Conservation (phyloP, 2,329 filamentous ascomycete genomes). For the Teratosphaeria pseudoeucalypti region DNA sequence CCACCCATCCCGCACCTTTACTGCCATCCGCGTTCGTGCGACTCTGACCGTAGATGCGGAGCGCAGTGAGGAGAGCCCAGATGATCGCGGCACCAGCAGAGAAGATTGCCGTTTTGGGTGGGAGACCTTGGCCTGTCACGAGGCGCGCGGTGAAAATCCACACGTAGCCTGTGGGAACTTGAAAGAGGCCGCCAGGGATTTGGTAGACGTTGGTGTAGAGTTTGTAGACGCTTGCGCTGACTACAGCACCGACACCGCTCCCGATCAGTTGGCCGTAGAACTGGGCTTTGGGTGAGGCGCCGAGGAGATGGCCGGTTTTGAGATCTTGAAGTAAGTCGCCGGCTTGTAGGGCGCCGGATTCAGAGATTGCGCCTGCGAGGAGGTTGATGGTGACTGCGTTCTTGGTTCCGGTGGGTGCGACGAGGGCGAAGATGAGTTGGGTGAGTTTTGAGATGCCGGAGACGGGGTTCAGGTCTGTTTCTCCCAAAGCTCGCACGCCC, state of each 20-base stretch:
- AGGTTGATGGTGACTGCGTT: conserved; percentile 92
- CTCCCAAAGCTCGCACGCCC: conserved; percentile 54
- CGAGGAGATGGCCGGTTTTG: conserved; percentile 88
- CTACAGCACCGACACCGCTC: conserved; percentile 70
- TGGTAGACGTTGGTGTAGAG: conserved; percentile 84
- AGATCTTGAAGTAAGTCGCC: conserved; percentile 96
- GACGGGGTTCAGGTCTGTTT: conserved; percentile 93
- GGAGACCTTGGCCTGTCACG: conserved; percentile 82
- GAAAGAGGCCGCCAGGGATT: conserved; percentile 80
- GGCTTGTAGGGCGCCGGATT: conserved; percentile 80
- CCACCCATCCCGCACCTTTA: conserved; percentile 50
- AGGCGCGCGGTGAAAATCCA: conserved; percentile 95
- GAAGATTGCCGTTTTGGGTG: conserved; percentile 71
- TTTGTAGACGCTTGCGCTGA: conserved; percentile 78
- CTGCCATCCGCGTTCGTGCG: conserved; percentile 26
- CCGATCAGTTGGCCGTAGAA: conserved; percentile 96
- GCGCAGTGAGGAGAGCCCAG: conserved; percentile 60
- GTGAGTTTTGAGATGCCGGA: conserved; percentile 95
- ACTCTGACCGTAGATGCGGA: conserved; percentile 50
- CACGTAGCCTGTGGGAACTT: conserved; percentile 88
- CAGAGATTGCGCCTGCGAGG: conserved; percentile 78
- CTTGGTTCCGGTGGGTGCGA: conserved; percentile 68
- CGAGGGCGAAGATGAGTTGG: conserved; percentile 86
- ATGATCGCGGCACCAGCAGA: conserved; percentile 63
- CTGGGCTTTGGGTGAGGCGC: conserved; percentile 85